Conservation (phyloP, 352 stramenopile genomes). For the Phytophthora sojae region DNA sequence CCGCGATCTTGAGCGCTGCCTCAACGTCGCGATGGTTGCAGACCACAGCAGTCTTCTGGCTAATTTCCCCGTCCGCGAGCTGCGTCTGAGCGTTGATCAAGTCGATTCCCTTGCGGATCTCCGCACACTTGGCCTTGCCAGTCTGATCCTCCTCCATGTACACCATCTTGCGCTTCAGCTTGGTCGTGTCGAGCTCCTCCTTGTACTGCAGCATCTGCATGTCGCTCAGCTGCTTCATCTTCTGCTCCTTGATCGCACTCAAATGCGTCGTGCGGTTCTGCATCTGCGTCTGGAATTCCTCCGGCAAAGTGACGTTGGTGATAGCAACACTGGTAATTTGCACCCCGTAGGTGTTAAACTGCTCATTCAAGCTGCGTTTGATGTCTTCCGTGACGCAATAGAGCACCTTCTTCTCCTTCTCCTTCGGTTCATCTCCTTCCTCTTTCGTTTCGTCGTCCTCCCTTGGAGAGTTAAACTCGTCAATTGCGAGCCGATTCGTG, state of each 20-base stretch:
- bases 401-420: conserved; percentile 26
- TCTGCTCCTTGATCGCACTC: conserved; percentile 72
- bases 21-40: conserved; percentile 57
- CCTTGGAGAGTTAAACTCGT: conserved; percentile 27
- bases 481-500: conserved; percentile 17
- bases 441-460: conserved; percentile 6
- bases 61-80: conserved; percentile 60
- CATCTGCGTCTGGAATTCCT: conserved; percentile 71
- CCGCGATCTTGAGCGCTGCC: conserved; percentile 47
- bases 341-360: conserved; percentile 76
- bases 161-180: conserved; percentile 53
- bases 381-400: conserved; percentile 74
- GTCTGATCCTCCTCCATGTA: conserved; percentile 67
- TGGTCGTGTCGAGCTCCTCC: conserved; percentile 52
- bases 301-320: conserved; percentile 64
- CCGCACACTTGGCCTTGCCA: conserved; percentile 43
- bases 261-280: conserved; percentile 68
- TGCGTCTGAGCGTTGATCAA: conserved; percentile 61
- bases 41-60: conserved; percentile 55
- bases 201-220: conserved; percentile 71
- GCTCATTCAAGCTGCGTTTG: conserved; percentile 65
- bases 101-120: conserved; percentile 58
- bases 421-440: conserved; percentile 2
- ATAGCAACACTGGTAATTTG: conserved; percentile 74
- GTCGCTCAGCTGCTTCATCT: conserved; percentile 80